Conservation (phyloP, 805 yeast genomes). For the Saturnispora mendoncae region DNA sequence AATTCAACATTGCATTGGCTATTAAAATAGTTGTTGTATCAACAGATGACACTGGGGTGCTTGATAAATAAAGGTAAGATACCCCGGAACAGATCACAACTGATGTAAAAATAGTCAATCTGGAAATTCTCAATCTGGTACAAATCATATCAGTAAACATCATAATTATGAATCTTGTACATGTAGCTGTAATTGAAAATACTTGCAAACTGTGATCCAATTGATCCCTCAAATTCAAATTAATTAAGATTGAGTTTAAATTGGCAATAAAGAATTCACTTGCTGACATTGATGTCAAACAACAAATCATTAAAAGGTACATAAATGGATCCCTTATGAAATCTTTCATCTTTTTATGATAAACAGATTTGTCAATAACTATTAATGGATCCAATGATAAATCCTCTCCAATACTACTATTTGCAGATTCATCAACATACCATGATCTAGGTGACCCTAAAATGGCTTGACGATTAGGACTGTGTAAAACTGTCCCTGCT, state of each 20-base stretch:
- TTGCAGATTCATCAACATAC: conserved; percentile 22
- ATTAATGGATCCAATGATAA: conserved; percentile 19
- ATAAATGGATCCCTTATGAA: conserved; percentile 48
- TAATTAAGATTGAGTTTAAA: conserved; percentile 43
- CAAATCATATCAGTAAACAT: conserved; percentile 54
- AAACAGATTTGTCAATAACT: conserved; percentile 4
- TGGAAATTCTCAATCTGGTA: conserved; percentile 20
- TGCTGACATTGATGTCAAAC: conserved; percentile 70
- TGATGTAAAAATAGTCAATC: conserved; percentile 23
- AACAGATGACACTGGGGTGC: conserved; percentile 17
- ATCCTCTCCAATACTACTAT: conserved; percentile 22
- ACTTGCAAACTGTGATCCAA: conserved; percentile 21
- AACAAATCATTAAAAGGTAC: conserved; percentile 54
- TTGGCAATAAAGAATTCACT: conserved; percentile 81
- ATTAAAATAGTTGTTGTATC: conserved; percentile 20
- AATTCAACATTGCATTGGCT: conserved; percentile 36
- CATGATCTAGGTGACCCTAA: conserved; percentile 26
- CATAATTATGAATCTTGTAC: conserved; percentile 60
- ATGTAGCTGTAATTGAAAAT: conserved; percentile 56
- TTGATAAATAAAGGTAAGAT: conserved; percentile 26
- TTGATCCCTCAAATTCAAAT: conserved; percentile 13
- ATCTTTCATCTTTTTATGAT: conserved; percentile 12
- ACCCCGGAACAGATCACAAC: conserved; percentile 23
- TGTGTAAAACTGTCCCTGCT: conserved; percentile 25
- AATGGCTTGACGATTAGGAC: conserved; percentile 17